Conservation (phyloP, 257 asterid genomes). For the Lycium ferocissimum region DNA sequence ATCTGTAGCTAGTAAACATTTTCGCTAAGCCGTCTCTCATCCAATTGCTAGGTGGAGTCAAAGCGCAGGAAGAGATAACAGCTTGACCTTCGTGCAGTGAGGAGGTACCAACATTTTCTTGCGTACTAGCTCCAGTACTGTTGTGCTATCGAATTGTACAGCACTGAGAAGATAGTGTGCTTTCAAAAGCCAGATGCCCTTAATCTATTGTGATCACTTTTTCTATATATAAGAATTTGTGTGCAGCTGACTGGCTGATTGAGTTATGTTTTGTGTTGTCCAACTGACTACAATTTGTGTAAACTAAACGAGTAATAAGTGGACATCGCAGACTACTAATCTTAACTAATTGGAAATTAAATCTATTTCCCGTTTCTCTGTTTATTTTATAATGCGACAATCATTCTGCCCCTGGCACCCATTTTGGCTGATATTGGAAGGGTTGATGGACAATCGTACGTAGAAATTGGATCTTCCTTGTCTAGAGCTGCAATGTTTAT, state of each 20-base stretch:
- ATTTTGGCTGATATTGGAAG: background rate
- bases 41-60: constrained; percentile 53
- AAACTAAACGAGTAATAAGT: background rate
- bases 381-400: background rate
- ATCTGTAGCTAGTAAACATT: background rate
- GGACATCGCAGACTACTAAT: background rate
- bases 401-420: background rate
- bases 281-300: background rate
- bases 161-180: constrained; percentile 51
- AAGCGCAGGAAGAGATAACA: constrained; percentile 67
- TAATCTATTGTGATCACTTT: background rate
- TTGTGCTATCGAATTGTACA: constrained; percentile 55
- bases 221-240: background rate
- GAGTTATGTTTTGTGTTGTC: background rate
- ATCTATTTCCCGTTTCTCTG: background rate
- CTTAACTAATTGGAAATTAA: background rate
- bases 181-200: constrained; percentile 30
- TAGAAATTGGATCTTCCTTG: too few relatives aligned
- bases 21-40: constrained; percentile 22
- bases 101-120: constrained; percentile 45
- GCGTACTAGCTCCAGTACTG: constrained; percentile 42
- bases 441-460: background rate
- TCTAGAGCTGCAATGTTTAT: too few relatives aligned
- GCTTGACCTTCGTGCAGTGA: constrained; percentile 32
- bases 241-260: background rate